Percentiles rank a stretch among this genome's conserved stretches.
phyloP scores from a whole-genome alignment of 2,329 filamentous ascomycete genomes.

The Fusarium sp. region DNA sequence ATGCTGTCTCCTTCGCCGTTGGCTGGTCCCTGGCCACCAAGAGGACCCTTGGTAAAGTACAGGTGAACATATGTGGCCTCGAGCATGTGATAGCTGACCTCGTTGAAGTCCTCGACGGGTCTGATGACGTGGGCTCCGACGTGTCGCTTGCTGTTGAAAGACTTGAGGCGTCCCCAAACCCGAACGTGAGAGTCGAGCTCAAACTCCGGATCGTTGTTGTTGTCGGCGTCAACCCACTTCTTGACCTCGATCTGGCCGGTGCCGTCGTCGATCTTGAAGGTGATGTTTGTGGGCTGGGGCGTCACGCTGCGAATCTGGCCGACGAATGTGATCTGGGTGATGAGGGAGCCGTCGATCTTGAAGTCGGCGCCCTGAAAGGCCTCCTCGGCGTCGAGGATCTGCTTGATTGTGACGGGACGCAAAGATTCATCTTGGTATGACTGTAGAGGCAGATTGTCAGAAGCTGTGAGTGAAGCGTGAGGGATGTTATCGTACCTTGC shows the following conservation, averaged over 20 bases:
- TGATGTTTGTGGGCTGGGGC: constrained; percentile 89
- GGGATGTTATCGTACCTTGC: constrained; percentile 53
- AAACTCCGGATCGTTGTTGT: constrained; percentile 63
- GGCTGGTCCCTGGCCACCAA: constrained; percentile 55
- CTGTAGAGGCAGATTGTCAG: constrained; percentile 48
- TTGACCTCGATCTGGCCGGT: constrained; percentile 93
- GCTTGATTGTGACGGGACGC: constrained; percentile 94
- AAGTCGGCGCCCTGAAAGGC: constrained; percentile 80
- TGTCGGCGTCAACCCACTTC: constrained; percentile 81
- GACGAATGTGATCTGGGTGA: constrained; percentile 82
- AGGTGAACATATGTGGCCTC: constrained; percentile 92
- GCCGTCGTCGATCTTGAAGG: constrained; percentile 94
- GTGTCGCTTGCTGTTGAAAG: constrained; percentile 85
- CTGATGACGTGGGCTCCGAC: constrained; percentile 85
- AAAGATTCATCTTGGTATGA: constrained; percentile 85
- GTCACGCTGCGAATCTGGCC: constrained; percentile 91
- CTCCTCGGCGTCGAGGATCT: constrained; percentile 86
- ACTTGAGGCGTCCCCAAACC: constrained; percentile 86
- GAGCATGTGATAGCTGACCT: constrained; percentile 91
- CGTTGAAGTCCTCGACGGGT: constrained; percentile 86
- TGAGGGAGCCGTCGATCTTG: constrained; percentile 81
- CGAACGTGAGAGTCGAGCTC: constrained; percentile 84
- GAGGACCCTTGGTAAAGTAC: constrained; percentile 79
- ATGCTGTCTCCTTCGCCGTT: constrained; percentile 61
- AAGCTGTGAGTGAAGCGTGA: not conserved